Conservation (phyloP, 352 stramenopile species). For the Globisporangium heterothallicum region DNA sequence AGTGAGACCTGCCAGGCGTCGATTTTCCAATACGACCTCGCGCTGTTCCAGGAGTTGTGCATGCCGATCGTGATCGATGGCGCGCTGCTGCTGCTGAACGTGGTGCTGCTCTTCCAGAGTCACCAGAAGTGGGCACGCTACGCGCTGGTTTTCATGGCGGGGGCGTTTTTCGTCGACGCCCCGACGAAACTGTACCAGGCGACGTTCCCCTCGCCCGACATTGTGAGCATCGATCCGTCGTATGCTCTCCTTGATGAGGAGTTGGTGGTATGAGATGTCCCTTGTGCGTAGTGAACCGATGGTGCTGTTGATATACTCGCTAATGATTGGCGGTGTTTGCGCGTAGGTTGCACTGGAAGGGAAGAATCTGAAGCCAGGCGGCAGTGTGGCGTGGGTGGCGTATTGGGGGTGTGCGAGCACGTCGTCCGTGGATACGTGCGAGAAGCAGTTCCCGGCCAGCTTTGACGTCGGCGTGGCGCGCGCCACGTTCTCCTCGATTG, state of each 20-base stretch:
- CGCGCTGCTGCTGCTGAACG: slow-evolving; percentile 30
- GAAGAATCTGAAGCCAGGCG: slow-evolving; percentile 70
- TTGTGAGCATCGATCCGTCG: slow-evolving; percentile 50
- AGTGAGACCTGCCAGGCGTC: slow-evolving; percentile 34
- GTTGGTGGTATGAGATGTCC: slow-evolving; percentile 50
- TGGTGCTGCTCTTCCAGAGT: slow-evolving; percentile 43
- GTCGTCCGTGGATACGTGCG: slow-evolving; percentile 46
- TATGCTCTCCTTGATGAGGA: slow-evolving; percentile 77
- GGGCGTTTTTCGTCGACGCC: slow-evolving; percentile 39
- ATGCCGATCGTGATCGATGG: slow-evolving; percentile 46
- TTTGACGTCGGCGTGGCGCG: slow-evolving; percentile 63
- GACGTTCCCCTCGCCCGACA: slow-evolving; percentile 52
- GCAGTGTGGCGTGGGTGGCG: slow-evolving; percentile 67
- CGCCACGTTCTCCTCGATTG: slow-evolving; percentile 64
- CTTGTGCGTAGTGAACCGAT: too few relatives aligned
- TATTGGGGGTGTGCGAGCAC: slow-evolving; percentile 77
- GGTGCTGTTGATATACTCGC: neutral
- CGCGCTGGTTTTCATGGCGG: slow-evolving; percentile 35
- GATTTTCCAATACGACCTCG: slow-evolving; percentile 35
- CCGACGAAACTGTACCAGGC: slow-evolving; percentile 42
- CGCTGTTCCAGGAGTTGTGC: slow-evolving; percentile 52
- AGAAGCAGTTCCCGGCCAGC: slow-evolving; percentile 61
- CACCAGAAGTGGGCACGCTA: slow-evolving; percentile 53
- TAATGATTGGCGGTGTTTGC: neutral
- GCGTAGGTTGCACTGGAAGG: slow-evolving; percentile 33